Conservation (phyloP, 2,329 filamentous ascomycete species). For the Aspergillus calidoustus region DNA sequence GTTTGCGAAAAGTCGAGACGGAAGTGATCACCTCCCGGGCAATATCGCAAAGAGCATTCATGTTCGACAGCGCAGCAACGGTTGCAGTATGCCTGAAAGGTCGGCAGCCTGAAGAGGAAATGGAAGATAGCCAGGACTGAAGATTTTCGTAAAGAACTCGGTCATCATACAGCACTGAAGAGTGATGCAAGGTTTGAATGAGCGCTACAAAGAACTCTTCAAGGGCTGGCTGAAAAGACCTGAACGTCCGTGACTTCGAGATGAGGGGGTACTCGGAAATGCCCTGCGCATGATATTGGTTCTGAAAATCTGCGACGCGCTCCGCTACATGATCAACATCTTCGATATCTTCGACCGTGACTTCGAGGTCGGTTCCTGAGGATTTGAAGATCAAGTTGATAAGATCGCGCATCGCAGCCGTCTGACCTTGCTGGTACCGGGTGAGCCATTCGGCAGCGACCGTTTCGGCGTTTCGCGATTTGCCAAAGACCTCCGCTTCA, state of each 20-base stretch:
- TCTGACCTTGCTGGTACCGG: constrained; percentile 60
- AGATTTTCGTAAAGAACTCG: constrained; percentile 82
- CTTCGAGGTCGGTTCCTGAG: constrained; percentile 78
- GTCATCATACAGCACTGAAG: constrained; percentile 80
- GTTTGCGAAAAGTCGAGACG: constrained; percentile 76
- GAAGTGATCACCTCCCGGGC: constrained; percentile 72
- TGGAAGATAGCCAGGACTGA: constrained; percentile 83
- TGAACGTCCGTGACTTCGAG: constrained; percentile 75
- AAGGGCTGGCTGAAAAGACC: constrained; percentile 77
- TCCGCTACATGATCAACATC: constrained; percentile 86
- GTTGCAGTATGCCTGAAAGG: constrained; percentile 95
- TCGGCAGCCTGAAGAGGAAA: constrained; percentile 85
- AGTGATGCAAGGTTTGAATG: constrained; percentile 77
- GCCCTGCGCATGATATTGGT: constrained; percentile 80
- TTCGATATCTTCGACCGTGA: constrained; percentile 81
- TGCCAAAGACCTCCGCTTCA: constrained; percentile 63
- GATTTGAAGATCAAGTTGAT: constrained; percentile 68
- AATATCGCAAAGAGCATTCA: constrained; percentile 75
- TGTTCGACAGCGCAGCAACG: constrained; percentile 78
- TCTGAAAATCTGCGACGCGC: constrained; percentile 81
- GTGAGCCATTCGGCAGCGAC: constrained; percentile 63
- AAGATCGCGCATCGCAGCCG: constrained; percentile 60
- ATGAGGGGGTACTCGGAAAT: constrained; percentile 92
- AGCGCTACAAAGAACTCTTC: constrained; percentile 79
- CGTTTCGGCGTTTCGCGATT: constrained; percentile 58